These are phyloP conservation scores for Pythium diclinum DNA, from an alignment of 352 stramenopile genomes.

Conservation along the genomic window DNA sequence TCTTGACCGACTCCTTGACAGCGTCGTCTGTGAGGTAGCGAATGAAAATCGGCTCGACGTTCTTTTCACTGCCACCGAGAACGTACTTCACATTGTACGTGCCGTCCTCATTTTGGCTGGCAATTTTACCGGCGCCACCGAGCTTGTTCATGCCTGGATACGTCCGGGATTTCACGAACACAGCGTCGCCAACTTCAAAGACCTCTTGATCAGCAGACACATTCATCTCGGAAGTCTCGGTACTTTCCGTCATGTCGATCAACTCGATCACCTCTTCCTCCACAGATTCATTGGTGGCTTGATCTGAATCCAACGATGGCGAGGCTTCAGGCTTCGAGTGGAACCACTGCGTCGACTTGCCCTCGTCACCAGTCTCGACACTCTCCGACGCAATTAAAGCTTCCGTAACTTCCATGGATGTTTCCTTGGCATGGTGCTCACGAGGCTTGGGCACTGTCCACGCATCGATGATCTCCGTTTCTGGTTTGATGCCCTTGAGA, in stretches of 20 bases:
- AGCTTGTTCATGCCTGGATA: slow-evolving; percentile 78
- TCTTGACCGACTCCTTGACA: slow-evolving; percentile 77
- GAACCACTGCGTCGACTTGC: not conserved
- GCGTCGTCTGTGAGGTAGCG: slow-evolving; percentile 63
- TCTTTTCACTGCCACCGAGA: slow-evolving; percentile 72
- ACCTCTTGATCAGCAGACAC: not conserved
- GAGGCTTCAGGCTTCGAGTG: not conserved
- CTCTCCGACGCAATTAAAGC: not conserved
- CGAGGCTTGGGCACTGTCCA: not conserved
- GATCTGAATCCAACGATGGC: not conserved
- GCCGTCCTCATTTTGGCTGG: slow-evolving; percentile 52
- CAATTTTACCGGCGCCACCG: slow-evolving; percentile 57
- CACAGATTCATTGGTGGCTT: not conserved
- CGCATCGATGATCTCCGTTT: slow-evolving; percentile 1
- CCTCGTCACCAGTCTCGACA: not conserved
- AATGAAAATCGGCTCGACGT: slow-evolving; percentile 56
- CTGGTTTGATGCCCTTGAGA: slow-evolving; percentile 20
- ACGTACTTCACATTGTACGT: slow-evolving; percentile 86
- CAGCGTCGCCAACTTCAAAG: slow-evolving; percentile 56
- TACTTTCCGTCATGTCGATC: slow-evolving; percentile 8
- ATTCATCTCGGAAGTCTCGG: slow-evolving; percentile 4
- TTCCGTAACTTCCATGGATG: not conserved
- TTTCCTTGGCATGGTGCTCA: not conserved
- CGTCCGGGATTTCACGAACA: slow-evolving; percentile 76
- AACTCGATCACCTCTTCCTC: not conserved